Conservation (phyloP, 129 eudicot species). For the Artemisia argyi region DNA sequence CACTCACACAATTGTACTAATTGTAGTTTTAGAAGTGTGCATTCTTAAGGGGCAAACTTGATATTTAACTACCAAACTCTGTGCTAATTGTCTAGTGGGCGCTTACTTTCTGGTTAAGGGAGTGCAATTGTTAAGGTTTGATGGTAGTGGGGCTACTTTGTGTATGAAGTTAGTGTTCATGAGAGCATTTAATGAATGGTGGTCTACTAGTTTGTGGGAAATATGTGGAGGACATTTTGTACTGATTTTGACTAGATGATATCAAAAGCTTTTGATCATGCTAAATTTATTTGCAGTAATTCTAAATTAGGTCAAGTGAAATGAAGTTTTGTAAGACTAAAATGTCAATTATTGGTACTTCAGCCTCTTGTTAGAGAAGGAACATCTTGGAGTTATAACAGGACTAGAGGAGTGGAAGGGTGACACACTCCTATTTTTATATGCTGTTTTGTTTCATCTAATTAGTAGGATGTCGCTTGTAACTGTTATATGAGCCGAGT, state of each 20-base stretch:
- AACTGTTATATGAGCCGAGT: neutral
- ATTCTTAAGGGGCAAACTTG: too few relatives aligned
- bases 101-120: too few relatives aligned
- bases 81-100: too few relatives aligned
- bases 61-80: too few relatives aligned
- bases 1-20: too few relatives aligned
- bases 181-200: neutral
- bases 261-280: conserved; percentile 1
- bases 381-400: conserved; percentile 5
- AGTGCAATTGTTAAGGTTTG: neutral
- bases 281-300: neutral
- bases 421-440: neutral
- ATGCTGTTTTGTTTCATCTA: conserved; percentile 16
- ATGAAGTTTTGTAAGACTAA: neutral
- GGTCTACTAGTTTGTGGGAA: neutral
- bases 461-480: neutral
- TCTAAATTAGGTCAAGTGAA: neutral
- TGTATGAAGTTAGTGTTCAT: conserved; percentile 10
- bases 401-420: neutral
- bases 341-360: neutral
- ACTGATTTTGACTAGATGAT: neutral
- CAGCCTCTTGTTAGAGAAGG: neutral
- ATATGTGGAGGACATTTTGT: conserved; percentile 2
- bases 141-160: conserved; percentile 10
- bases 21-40: too few relatives aligned